These are phyloP conservation scores for Suillus variegatus DNA, from an alignment of 768 basidiomycete species.

Conservation along the genomic window DNA sequence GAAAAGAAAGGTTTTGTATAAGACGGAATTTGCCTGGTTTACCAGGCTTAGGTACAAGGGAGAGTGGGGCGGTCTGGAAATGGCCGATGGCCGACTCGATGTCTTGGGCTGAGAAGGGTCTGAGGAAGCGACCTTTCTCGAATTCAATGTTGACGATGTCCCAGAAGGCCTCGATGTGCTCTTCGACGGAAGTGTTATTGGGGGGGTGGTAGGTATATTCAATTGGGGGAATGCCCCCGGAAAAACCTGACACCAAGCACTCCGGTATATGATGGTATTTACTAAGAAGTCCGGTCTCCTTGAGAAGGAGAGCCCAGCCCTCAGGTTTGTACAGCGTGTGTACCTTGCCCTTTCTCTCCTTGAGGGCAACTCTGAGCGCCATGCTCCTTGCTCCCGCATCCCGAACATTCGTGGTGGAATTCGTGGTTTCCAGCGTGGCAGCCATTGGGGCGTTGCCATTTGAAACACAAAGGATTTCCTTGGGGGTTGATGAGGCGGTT, in stretches of 20 bases:
- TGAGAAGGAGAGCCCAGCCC: conserved; percentile 31
- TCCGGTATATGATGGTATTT: not conserved
- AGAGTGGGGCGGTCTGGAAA: conserved; percentile 39
- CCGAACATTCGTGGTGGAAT: conserved; percentile 35
- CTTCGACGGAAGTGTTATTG: conserved; percentile 31
- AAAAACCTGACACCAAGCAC: conserved; percentile 14
- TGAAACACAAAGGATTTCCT: conserved; percentile 32
- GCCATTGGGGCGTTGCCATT: conserved; percentile 33
- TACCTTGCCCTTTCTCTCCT: conserved; percentile 26
- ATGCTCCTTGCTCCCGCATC: conserved; percentile 38
- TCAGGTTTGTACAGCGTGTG: conserved; percentile 32
- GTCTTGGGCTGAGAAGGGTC: conserved; percentile 27
- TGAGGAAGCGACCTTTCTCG: conserved; percentile 26
- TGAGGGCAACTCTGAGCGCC: conserved; percentile 43
- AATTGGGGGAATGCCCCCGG: conserved; percentile 26
- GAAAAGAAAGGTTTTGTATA: conserved; percentile 41
- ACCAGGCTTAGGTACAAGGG: conserved; percentile 37
- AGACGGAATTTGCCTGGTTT: conserved; percentile 33
- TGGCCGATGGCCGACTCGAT: conserved; percentile 35
- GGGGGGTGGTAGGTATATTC: conserved; percentile 29
- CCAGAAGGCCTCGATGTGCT: not conserved
- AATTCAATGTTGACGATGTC: conserved; percentile 19
- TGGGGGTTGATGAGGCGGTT: conserved; percentile 22
- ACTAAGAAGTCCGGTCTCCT: not conserved
- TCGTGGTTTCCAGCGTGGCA: conserved; percentile 18